A percentile compares a stretch with the other conserved stretches of the same genome.
These are phyloP conservation scores for Priceomyces melissophilus DNA, from an alignment of 805 yeast genomes.

Conservation along the genomic window DNA sequence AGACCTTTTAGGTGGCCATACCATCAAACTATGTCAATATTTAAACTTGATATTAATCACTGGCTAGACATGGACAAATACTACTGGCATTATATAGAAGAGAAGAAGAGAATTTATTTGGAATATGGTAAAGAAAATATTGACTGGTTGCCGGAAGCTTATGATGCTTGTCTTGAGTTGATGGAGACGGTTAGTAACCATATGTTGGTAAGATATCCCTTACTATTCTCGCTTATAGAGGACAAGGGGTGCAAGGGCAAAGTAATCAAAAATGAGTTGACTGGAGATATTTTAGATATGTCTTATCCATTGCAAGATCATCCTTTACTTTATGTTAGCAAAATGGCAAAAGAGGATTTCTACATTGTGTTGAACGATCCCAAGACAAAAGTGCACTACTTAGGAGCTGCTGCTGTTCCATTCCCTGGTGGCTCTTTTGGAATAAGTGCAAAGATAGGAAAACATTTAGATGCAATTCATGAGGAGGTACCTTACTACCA, in stretches of 20 bases:
- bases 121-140: slow-evolving; percentile 59
- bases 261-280: slow-evolving; percentile 56
- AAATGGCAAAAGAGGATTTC: slow-evolving; percentile 75
- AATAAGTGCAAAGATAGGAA: slow-evolving; percentile 56
- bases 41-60: slow-evolving; percentile 66
- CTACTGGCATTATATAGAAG: slow-evolving; percentile 62
- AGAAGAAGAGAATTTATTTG: slow-evolving; percentile 56
- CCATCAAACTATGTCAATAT: slow-evolving; percentile 76
- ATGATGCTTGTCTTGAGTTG: slow-evolving; percentile 58
- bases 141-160: slow-evolving; percentile 64
- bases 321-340: slow-evolving; percentile 59
- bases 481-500: slow-evolving; percentile 67
- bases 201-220: slow-evolving; percentile 60
- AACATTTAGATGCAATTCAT: slow-evolving; percentile 60
- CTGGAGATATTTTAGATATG: slow-evolving; percentile 61
- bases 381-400: slow-evolving; percentile 55
- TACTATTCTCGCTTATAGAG: slow-evolving; percentile 48
- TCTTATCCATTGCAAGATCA: slow-evolving; percentile 57
- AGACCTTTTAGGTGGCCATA: slow-evolving; percentile 79
- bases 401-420: slow-evolving; percentile 73
- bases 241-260: slow-evolving; percentile 43
- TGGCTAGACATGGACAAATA: slow-evolving; percentile 81
- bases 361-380: slow-evolving; percentile 57
- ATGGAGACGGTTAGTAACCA: slow-evolving; percentile 62
- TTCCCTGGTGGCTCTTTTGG: slow-evolving; percentile 79